phyloP scores from a whole-genome alignment of 805 yeast genomes.

The Saccharomycopsis olivae region DNA sequence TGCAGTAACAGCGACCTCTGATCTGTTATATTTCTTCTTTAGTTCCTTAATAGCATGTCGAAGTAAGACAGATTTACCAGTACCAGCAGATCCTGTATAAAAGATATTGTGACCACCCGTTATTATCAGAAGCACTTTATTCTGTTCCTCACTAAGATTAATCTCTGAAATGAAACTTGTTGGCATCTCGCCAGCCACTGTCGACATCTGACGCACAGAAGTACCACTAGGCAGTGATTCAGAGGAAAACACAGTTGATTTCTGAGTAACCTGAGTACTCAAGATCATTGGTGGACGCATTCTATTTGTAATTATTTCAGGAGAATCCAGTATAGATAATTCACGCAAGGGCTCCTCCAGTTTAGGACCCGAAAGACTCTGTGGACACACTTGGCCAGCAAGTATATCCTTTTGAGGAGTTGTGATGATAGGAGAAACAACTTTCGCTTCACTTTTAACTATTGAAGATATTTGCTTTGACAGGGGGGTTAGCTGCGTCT shows the following conservation, averaged over 20 bases:
- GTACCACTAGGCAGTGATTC: no score
- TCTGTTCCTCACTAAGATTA: conserved; percentile 49
- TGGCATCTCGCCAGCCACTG: background rate
- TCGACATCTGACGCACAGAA: conserved; percentile 6
- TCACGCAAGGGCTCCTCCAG: background rate
- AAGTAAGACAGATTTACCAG: conserved; percentile 90
- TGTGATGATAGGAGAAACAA: conserved; percentile 28
- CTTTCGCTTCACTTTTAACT: background rate
- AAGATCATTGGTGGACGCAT: background rate
- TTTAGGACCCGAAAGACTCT: background rate
- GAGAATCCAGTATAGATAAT: background rate
- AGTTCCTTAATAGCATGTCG: conserved; percentile 48
- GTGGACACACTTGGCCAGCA: background rate
- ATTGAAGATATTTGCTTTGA: background rate
- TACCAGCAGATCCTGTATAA: conserved; percentile 97
- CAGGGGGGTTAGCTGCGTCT: background rate
- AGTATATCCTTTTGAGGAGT: background rate
- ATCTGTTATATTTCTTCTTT: conserved; percentile 33
- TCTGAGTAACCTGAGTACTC: background rate
- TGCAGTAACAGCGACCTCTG: conserved; percentile 65
- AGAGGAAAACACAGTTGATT: background rate
- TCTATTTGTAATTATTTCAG: background rate
- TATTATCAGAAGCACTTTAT: conserved; percentile 53
- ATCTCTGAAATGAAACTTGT: background rate
- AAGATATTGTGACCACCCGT: conserved; percentile 59